phyloP scores from a whole-genome alignment of 2,329 filamentous ascomycete genomes.

The Aquanectria penicillioides region DNA sequence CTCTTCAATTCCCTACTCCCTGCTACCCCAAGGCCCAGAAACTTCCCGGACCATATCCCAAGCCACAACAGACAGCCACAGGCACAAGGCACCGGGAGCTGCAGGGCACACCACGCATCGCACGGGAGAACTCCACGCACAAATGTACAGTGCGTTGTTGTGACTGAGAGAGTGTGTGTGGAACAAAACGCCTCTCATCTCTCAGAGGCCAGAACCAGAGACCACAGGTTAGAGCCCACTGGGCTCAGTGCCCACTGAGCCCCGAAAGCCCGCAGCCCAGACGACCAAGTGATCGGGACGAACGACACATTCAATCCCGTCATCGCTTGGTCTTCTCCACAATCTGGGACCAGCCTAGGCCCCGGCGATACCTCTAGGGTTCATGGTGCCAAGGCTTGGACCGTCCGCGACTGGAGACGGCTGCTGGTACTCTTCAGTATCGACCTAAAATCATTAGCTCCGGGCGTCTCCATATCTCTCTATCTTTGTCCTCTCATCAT shows the following conservation, averaged over 20 bases:
- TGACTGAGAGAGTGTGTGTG: no score
- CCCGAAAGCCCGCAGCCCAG: no score
- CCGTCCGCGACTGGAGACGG: background rate
- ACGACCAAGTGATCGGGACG: constrained; percentile 10
- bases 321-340: constrained; percentile 18
- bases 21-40: background rate
- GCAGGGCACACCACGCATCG: no score
- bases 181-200: no score
- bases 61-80: background rate
- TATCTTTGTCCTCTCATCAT: constrained; percentile 9
- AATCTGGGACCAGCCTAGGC: constrained; percentile 7
- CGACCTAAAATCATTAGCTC: constrained; percentile 3
- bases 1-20: no score
- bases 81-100: background rate
- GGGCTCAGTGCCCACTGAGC: background rate
- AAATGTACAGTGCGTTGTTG: no score
- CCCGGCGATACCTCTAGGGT: constrained; percentile 7
- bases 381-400: constrained; percentile 1
- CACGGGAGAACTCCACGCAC: no score
- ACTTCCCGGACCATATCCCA: background rate
- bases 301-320: constrained; percentile 27
- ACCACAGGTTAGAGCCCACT: no score
- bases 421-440: constrained; percentile 6
- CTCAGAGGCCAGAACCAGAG: no score
- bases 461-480: constrained; percentile 23